Base-by-base conservation (phyloP, 306 rosid genomes). In the Abrus precatorius region DNA sequence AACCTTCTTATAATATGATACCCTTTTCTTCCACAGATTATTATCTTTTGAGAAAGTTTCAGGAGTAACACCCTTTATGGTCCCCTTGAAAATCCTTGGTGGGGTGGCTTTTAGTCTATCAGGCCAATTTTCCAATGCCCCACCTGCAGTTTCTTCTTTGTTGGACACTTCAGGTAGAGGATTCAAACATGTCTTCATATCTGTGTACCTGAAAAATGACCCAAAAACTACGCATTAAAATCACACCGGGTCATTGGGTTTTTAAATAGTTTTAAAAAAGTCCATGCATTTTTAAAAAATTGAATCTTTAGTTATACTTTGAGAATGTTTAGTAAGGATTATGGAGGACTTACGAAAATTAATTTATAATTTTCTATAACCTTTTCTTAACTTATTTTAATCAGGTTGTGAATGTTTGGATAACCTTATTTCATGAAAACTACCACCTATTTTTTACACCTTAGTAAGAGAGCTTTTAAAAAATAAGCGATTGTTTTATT, bases 151-250 rank as follows among this genome's bases (percentile, higher is more conserved):
- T 75, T 91, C 90, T 56, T 84, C 81, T 5, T 75, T 75, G 63
- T 65, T 52, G 1, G 91, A 76, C 57, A 92, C 98, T 53, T 91
- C 80, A 10, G 98, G 97, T 27, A 92, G 73, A 40, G 89, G 91
- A 74, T 83, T 92, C 83, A 94, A 85, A 85, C 98, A 90, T 65
- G 89, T 85, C 65, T 84, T 86, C 96, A 94, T 83, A 13, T 90
- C 87, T 1, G 91, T 87, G 69, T 90, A 88, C 98, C 98, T 94
- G 75, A 73, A 82, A 66, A 27, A 49, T 27, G 1, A 74, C 65
- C 45, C 49, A 27, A 27, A 66, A 65, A 1, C 2, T 4, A 3
- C 1, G 4, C 1, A 20, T 41, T 20, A 27, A 43, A 6, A 28
- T 7, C 1, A 41, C 3, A 20, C 2, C 3, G 3, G 14, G 36